phyloP scores from a whole-genome alignment of 176 grass and related monocot species.

The Zizania latifolia region DNA sequence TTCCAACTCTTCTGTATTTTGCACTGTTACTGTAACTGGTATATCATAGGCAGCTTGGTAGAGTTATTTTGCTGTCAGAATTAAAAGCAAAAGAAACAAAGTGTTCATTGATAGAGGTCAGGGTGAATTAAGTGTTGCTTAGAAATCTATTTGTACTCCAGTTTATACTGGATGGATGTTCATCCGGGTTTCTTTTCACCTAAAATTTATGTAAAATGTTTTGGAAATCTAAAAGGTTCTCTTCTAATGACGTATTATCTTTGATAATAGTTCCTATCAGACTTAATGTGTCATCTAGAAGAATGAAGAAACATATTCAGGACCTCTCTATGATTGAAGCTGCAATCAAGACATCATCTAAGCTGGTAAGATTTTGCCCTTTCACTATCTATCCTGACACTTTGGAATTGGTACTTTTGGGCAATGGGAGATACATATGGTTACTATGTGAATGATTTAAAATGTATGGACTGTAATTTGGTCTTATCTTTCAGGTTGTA shows the following conservation, averaged over 20 bases:
- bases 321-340: slow-evolving; percentile 62
- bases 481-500: slow-evolving; percentile 48
- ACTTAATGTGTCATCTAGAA: slow-evolving; percentile 78
- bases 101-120: too few species aligned
- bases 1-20: not conserved
- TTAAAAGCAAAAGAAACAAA: not conserved
- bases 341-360: slow-evolving; percentile 72
- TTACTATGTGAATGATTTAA: not conserved
- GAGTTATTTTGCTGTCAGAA: slow-evolving; percentile 3
- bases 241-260: slow-evolving; percentile 13
- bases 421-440: not conserved
- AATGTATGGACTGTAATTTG: slow-evolving; percentile 11
- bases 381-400: not conserved
- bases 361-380: slow-evolving; percentile 56
- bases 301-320: slow-evolving; percentile 83
- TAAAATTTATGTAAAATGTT: not conserved
- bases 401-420: not conserved
- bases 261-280: slow-evolving; percentile 69
- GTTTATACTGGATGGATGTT: not conserved
- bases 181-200: not conserved
- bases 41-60: not conserved
- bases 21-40: not conserved
- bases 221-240: slow-evolving; percentile 9
- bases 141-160: not conserved
- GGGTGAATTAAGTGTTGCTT: not conserved